Base-by-base conservation (phyloP, 106 monocot species). In the Dioscorea dumetorum region DNA sequence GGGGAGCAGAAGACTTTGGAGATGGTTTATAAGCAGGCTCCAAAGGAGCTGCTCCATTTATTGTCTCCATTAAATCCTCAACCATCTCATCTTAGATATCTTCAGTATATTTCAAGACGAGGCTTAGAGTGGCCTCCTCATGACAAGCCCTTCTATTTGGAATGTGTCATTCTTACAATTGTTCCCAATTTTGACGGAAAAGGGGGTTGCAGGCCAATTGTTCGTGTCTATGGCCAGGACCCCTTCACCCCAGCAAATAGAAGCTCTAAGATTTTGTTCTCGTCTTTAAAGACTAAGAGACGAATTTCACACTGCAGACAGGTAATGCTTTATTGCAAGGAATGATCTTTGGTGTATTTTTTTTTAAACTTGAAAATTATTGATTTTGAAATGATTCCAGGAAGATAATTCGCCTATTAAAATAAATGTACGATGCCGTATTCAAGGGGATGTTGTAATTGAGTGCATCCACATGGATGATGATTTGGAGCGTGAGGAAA, bases 11-110 rank as follows among this genome's bases (percentile, higher is more conserved):
- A 87, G 73, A 97, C 92, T 34, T 73, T 97, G 54, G 91, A 97
- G 48, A 82, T 92, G 92, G 91, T 97, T 62, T 97, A 97, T 69
- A 91, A 83, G 72, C 97, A 97, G 74, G 91, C 86, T 9, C 92
- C 92, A 2, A 89, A 62, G 65, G 92, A 89, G 64, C 78, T 89
- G 22, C 72, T 94, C 48, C 84, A 87, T 69, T 66, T 84, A 0
- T 85, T 85, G 24, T 86, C 84, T 51, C 72, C 79, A 1, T 75
- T 92, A 33, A 88, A 97, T 62, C 97, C 89, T 1, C 91, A 97
- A 59, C 76, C 89, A 52, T 97, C 97, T 53, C 97, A 97, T 75
- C 33, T 87, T 67, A 88, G 97, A 81, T 97, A 97, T 75, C 85
- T 97, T 61, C 91, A 92, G 35, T 97, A 97, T 71, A 85, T 92